Percentiles rank a stretch among this genome's conserved stretches.
Conservation (phyloP, 2,329 filamentous ascomycete species). For the Lizonia empirigonia region DNA sequence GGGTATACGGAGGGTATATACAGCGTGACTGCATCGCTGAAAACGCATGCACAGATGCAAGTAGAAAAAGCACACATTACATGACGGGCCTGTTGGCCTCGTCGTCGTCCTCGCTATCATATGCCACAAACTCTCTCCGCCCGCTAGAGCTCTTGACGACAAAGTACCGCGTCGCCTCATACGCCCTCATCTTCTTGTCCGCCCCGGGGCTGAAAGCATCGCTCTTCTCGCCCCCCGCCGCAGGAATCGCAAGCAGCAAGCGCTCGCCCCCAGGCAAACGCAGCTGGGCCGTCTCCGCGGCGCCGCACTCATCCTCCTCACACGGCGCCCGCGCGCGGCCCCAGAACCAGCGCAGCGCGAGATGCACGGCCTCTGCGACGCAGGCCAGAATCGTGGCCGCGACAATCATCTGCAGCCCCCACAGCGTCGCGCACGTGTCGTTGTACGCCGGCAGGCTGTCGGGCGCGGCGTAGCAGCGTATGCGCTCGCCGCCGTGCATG, state of each 20-base stretch:
- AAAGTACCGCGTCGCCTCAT: constrained; percentile 27
- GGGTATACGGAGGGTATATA: constrained; percentile 17
- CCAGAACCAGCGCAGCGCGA: constrained; percentile 29
- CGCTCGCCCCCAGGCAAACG: constrained; percentile 30
- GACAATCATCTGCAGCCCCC: constrained; percentile 36
- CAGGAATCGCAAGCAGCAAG: constrained; percentile 29
- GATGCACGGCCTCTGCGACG: constrained; percentile 33
- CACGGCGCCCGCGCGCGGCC: neutral
- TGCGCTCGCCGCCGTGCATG: constrained; percentile 23
- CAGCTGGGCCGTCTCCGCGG: constrained; percentile 16
- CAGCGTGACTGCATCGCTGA: constrained; percentile 20
- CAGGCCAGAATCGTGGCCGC: constrained; percentile 36
- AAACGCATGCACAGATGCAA: constrained; percentile 21
- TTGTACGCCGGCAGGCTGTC: constrained; percentile 29
- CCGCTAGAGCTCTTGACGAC: constrained; percentile 23
- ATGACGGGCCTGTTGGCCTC: constrained; percentile 43
- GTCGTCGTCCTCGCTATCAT: constrained; percentile 42
- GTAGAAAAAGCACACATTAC: constrained; percentile 22
- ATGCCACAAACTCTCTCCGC: constrained; percentile 31
- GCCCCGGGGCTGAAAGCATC: constrained; percentile 28
- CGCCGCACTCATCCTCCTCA: neutral
- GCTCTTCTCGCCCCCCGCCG: neutral
- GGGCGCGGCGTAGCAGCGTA: constrained; percentile 30
- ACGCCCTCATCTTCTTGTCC: constrained; percentile 36
- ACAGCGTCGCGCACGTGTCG: constrained; percentile 31